phyloP scores from a whole-genome alignment of 441 rosid genomes.

The Adansonia grandidieri region DNA sequence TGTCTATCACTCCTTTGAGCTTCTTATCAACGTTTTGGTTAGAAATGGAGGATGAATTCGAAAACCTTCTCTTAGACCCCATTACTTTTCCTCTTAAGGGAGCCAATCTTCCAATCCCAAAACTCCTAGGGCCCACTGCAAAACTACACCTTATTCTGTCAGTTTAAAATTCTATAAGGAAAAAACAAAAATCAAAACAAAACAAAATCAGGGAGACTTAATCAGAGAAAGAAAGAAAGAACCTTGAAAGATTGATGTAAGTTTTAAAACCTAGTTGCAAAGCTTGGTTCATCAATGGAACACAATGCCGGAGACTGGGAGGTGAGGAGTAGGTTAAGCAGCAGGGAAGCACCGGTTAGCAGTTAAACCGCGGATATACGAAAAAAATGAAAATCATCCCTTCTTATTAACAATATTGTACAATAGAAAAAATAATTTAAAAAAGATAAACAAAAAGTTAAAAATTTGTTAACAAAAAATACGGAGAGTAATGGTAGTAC shows the following conservation, averaged over 20 bases:
- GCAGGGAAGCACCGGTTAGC: constrained; percentile 11
- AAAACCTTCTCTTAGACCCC: constrained; percentile 46
- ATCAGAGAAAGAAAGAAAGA: constrained; percentile 1
- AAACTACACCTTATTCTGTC: constrained; percentile 44
- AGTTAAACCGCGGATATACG: neutral
- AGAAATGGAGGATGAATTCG: constrained; percentile 36
- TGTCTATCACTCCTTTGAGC: constrained; percentile 26
- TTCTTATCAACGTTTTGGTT: constrained; percentile 38
- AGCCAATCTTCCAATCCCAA: constrained; percentile 38
- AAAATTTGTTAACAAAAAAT: too few relatives aligned
- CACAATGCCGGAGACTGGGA: constrained; percentile 26
- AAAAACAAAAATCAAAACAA: too few relatives aligned
- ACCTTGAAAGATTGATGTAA: constrained; percentile 45
- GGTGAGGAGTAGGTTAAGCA: constrained; percentile 4
- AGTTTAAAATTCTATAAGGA: neutral
- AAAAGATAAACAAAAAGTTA: too few relatives aligned
- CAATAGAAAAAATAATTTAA: too few relatives aligned
- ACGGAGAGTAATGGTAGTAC: too few relatives aligned
- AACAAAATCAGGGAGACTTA: neutral
- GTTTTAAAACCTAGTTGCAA: constrained; percentile 47
- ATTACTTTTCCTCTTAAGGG: constrained; percentile 37
- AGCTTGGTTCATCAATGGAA: constrained; percentile 42
- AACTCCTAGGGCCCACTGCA: constrained; percentile 45
- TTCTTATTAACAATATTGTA: too few relatives aligned
- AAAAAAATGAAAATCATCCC: too few relatives aligned